Percentiles rank a stretch among this genome's conserved stretches.
Conservation (phyloP, 306 rosid genomes). For the Gynostemma pentaphyllum region DNA sequence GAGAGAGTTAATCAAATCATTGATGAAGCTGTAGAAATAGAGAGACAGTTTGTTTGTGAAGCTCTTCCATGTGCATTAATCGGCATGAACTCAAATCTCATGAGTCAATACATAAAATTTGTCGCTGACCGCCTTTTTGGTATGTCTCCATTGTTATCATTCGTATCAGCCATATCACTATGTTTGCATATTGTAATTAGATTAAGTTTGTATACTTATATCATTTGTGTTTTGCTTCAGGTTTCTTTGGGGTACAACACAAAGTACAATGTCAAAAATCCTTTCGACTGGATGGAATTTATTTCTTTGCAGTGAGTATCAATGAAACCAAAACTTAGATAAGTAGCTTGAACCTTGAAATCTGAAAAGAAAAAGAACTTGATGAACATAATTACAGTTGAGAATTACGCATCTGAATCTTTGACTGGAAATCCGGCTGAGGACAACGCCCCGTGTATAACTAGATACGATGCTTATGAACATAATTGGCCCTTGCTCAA, state of each 20-base stretch:
- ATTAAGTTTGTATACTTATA: background rate
- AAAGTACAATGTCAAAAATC: conserved; percentile 71
- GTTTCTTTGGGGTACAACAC: conserved; percentile 51
- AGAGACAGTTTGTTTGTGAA: conserved; percentile 67
- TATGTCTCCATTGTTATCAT: too few relatives aligned
- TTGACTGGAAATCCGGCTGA: too few relatives aligned
- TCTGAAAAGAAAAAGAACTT: too few relatives aligned
- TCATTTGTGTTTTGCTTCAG: conserved; percentile 20
- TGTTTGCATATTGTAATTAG: background rate
- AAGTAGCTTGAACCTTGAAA: too few relatives aligned
- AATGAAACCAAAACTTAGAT: background rate
- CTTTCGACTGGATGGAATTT: conserved; percentile 94
- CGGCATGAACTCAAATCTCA: conserved; percentile 83
- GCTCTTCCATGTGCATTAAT: conserved; percentile 87
- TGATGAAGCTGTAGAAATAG: conserved; percentile 67
- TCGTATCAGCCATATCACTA: too few relatives aligned
- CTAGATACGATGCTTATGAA: background rate
- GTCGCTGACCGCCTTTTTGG: conserved; percentile 88
- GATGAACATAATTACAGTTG: too few relatives aligned
- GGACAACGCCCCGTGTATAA: too few relatives aligned
- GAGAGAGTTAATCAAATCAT: conserved; percentile 42
- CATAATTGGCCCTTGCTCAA: too few relatives aligned
- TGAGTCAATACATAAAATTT: conserved; percentile 88
- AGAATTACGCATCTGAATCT: too few relatives aligned
- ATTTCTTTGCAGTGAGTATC: conserved; percentile 82